Conservation (phyloP, 1,139 yeast genomes). For the Yamadazyma triangularis region DNA sequence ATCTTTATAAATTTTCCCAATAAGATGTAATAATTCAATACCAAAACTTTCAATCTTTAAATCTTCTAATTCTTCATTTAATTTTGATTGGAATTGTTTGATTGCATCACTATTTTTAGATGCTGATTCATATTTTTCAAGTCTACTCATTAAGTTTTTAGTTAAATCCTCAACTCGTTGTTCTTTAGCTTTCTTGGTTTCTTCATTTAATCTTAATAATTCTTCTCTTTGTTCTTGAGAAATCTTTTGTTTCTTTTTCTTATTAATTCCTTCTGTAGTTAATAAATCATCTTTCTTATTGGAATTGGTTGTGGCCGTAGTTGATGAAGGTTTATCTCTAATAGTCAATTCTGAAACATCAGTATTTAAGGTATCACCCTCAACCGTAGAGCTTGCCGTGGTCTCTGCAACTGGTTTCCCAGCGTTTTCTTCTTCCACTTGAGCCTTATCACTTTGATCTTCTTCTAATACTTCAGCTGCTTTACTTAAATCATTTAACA, state of each 20-base stretch:
- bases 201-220: conserved; percentile 47
- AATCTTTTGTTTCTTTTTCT: conserved; percentile 35
- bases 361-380: conserved; percentile 1
- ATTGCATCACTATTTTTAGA: conserved; percentile 27
- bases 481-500: conserved; percentile 74
- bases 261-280: conserved; percentile 18
- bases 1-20: conserved; percentile 60
- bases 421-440: background rate
- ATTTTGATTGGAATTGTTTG: conserved; percentile 32
- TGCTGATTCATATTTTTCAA: conserved; percentile 33
- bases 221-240: conserved; percentile 53
- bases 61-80: conserved; percentile 58
- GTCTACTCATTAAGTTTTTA: conserved; percentile 39
- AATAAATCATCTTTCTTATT: conserved; percentile 8
- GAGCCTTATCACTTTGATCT: conserved; percentile 15
- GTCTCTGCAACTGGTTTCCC: conserved; percentile 2
- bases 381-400: background rate
- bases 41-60: conserved; percentile 47
- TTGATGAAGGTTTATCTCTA: conserved; percentile 1
- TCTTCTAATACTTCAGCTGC: conserved; percentile 58
- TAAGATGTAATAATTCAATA: conserved; percentile 43
- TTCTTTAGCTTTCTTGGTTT: conserved; percentile 50
- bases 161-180: conserved; percentile 53
- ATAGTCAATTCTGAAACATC: conserved; percentile 7
- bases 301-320: too few relatives aligned